These are phyloP conservation scores for Candida morakotiae DNA, from an alignment of 805 yeast genomes.

Conservation along the genomic window DNA sequence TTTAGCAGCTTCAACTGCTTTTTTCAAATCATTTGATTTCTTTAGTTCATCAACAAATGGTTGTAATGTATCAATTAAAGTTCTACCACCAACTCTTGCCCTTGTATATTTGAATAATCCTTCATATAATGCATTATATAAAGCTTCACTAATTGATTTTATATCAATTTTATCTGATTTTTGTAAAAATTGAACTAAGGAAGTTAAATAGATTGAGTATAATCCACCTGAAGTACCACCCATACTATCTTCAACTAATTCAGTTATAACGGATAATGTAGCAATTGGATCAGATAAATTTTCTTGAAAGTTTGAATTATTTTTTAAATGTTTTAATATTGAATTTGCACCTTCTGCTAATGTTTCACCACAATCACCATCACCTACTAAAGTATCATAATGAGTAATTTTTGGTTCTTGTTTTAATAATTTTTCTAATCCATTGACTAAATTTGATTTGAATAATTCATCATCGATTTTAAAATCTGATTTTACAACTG, in stretches of 20 bases:
- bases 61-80: constrained; percentile 81
- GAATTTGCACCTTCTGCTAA: constrained; percentile 78
- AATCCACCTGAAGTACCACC: constrained; percentile 97
- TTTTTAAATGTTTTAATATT: constrained; percentile 49
- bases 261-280: constrained; percentile 69
- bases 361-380: constrained; percentile 96
- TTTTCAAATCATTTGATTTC: constrained; percentile 45
- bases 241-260: constrained; percentile 84
- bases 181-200: constrained; percentile 54
- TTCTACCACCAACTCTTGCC: constrained; percentile 86
- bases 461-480: constrained; percentile 42
- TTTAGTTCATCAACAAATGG: constrained; percentile 73
- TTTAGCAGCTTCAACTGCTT: constrained; percentile 67
- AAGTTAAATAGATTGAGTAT: constrained; percentile 79
- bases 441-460: constrained; percentile 46
- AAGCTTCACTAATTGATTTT: constrained; percentile 42
- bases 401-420: constrained; percentile 78
- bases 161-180: constrained; percentile 30
- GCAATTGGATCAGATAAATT: constrained; percentile 46
- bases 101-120: constrained; percentile 81
- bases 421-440: constrained; percentile 24
- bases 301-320: constrained; percentile 22
- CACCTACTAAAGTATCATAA: constrained; percentile 88
- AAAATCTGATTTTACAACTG: constrained; percentile 23
- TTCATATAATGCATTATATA: constrained; percentile 55